Evolutionary conservation across 1,139 yeast species (phyloP), one percentile per base, ranked within the genome.

Genomic region (Hyphopichia buzzinii): DNA sequence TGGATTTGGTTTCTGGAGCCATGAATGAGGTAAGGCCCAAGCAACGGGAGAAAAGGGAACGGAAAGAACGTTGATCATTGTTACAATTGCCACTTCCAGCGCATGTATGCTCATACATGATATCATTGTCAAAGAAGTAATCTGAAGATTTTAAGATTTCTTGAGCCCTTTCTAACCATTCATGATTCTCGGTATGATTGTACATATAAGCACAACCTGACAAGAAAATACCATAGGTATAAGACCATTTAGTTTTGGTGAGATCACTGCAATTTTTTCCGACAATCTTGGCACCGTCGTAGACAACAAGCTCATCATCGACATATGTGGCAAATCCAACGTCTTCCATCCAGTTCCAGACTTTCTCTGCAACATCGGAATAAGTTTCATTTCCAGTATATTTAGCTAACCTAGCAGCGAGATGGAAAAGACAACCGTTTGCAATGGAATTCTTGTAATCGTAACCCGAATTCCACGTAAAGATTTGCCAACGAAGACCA

Each of bases 401-500:
- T 42, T 89, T 67, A 4, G 88, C 89, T 49, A 86, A 74, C 45
- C 95, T 72, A 4, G 95, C 89, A 21, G 86, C 87, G 35, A 86
- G 57, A 49, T 82, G 81, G 72, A 86, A 86, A 41, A 86, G 64
- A 49, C 86, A 81, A 3, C 88, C 94, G 55, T 84, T 86, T 21
- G 90, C 76, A 40, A 86, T 84, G 21, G 89, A 70, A 59, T 86
- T 86, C 57, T 86, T 86, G 64, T 86, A 86, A 52, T 78, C 75
- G 56, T 82, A 86, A 35, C 95, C 95, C 4, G 81, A 64, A 54
- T 81, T 81, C 81, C 84, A 79, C 36, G 79, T 72, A 64, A 79
- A 82, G 47, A 84, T 85, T 66, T 86, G 95, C 95, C 95, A 86
- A 60, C 95, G 72, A 40, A 86, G 64, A 0, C 95, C 95, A 29